Evolutionary conservation across 225 moss, liverwort and hornwort genomes (phyloP).

Genomic region (Neckera pumila): DNA sequence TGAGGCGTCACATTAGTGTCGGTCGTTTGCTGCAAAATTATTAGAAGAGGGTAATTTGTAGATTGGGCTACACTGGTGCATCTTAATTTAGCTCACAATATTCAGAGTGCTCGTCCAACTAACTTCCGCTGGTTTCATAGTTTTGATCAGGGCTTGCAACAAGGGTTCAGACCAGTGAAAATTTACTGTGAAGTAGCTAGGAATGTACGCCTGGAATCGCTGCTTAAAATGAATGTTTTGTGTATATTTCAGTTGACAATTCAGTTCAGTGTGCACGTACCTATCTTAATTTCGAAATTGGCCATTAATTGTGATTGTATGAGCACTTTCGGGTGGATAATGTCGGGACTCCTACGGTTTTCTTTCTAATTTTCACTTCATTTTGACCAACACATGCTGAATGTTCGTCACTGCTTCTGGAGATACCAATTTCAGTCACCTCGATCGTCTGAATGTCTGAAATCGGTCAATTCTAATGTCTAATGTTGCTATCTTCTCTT

Average conservation of each 20-base stretch:
- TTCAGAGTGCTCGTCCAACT: background rate
- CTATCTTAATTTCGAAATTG: background rate
- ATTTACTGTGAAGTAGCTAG: no score
- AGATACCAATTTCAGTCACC: background rate
- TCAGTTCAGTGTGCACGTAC: background rate
- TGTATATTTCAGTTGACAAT: background rate
- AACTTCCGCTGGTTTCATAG: background rate
- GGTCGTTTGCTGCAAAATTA: background rate
- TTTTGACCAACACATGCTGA: background rate
- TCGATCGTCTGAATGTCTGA: background rate
- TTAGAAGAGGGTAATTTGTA: background rate
- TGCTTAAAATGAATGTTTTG: no score
- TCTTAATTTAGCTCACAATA: background rate
- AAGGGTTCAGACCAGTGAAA: background rate
- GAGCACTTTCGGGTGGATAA: no score
- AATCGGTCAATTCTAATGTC: background rate
- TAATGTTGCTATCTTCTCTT: background rate
- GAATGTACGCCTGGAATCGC: background rate
- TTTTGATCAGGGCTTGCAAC: background rate
- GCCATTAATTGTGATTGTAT: background rate
- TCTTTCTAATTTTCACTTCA: background rate
- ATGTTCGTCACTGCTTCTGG: background rate
- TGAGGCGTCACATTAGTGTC: background rate
- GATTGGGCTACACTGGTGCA: background rate
- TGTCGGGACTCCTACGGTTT: background rate